phyloP scores from a whole-genome alignment of 1,284 basidiomycete species.

The Fomitopsis pinicola region DNA sequence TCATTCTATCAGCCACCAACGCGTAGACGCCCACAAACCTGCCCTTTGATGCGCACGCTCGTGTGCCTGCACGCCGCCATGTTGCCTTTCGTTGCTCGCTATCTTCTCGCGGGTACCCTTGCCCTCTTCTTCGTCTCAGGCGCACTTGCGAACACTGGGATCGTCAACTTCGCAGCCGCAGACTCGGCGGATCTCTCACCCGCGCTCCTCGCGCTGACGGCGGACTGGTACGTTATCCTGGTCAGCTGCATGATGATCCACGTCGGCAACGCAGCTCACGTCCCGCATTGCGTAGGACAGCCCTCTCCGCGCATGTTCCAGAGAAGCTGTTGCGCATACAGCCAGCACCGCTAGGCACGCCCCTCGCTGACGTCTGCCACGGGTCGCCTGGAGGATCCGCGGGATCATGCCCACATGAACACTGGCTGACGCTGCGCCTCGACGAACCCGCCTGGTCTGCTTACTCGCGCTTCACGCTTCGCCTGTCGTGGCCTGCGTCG shows the following conservation, averaged over 20 bases:
- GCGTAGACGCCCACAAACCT: not conserved
- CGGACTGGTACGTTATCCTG: constrained; percentile 33
- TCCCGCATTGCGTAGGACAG: constrained; percentile 23
- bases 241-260: not conserved
- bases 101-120: not conserved
- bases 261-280: not conserved
- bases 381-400: constrained; percentile 2
- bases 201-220: constrained; percentile 15
- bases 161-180: constrained; percentile 49
- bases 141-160: constrained; percentile 59
- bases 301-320: constrained; percentile 21
- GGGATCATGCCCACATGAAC: constrained; percentile 42
- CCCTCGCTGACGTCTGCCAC: constrained; percentile 22
- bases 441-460: constrained; percentile 40
- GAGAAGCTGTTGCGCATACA: constrained; percentile 33
- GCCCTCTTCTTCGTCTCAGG: not conserved
- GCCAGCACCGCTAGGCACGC: constrained; percentile 41
- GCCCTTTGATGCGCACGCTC: not conserved
- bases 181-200: constrained; percentile 13
- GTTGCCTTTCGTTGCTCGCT: not conserved
- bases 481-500: constrained; percentile 63
- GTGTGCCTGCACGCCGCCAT: not conserved
- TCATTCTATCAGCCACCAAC: not conserved
- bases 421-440: constrained; percentile 54
- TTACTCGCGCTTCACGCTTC: constrained; percentile 51